Evolutionary conservation across 108 stramenopile species (phyloP).

Genomic region (Nitzschia inconspicua): DNA sequence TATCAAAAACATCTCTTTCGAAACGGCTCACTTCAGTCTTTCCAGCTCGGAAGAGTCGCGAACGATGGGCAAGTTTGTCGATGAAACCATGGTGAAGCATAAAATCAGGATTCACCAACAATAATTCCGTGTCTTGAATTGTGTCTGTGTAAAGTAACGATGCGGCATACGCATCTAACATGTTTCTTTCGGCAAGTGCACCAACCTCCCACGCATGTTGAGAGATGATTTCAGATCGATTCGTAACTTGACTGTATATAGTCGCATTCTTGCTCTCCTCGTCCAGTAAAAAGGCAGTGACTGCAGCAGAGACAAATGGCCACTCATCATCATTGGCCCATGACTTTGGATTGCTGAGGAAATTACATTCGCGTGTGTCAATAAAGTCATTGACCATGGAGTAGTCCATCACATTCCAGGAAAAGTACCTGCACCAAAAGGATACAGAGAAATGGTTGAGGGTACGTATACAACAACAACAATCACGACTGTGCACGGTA

Average conservation of each 20-base stretch:
- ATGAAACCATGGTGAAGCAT: background rate
- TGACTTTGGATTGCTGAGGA: conserved; percentile 31
- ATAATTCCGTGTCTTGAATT: conserved; percentile 1
- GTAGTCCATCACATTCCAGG: conserved; percentile 30
- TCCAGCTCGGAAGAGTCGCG: background rate
- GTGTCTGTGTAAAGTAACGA: too few species aligned
- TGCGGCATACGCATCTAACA: too few species aligned
- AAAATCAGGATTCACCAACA: conserved; percentile 7
- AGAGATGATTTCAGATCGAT: background rate
- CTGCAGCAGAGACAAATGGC: conserved; percentile 8
- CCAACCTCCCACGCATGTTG: background rate
- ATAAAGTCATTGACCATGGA: conserved; percentile 13
- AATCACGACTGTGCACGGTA: too few species aligned
- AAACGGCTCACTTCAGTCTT: background rate
- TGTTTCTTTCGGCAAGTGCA: too few species aligned
- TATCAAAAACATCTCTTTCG: background rate
- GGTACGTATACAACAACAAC: too few species aligned
- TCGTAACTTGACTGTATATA: conserved; percentile 1
- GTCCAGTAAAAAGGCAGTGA: background rate
- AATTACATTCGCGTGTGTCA: conserved; percentile 43
- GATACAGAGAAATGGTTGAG: too few species aligned
- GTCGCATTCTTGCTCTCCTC: background rate
- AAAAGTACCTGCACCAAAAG: too few species aligned
- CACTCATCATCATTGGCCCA: conserved; percentile 13
- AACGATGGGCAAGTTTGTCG: background rate